Percentiles rank a stretch among this genome's conserved stretches.
phyloP scores from a whole-genome alignment of 2,329 filamentous ascomycete genomes.

The Ascocoryne sarcoides region DNA sequence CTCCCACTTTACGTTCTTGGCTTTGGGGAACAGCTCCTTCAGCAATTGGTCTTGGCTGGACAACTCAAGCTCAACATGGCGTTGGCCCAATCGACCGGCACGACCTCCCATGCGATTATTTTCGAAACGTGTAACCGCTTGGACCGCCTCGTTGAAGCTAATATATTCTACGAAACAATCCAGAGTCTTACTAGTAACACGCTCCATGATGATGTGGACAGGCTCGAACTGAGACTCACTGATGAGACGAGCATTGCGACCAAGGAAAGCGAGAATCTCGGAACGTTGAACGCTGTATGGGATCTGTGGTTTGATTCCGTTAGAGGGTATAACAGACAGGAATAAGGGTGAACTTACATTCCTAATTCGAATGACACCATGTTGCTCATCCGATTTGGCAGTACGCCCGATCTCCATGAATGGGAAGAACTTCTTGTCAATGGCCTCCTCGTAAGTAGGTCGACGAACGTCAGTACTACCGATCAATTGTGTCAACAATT shows the following conservation, averaged over 20 bases:
- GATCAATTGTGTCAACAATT: constrained; percentile 15
- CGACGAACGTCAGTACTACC: constrained; percentile 13
- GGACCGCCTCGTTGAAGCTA: constrained; percentile 43
- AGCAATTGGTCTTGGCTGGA: constrained; percentile 49
- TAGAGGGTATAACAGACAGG: background rate
- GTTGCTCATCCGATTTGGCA: constrained; percentile 18
- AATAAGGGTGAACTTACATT: constrained; percentile 25
- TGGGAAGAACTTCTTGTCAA: constrained; percentile 26
- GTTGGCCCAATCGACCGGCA: constrained; percentile 44
- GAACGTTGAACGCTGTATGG: constrained; percentile 44
- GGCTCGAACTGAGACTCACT: constrained; percentile 44
- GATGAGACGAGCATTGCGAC: constrained; percentile 46
- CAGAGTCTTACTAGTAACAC: constrained; percentile 52
- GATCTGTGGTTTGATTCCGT: constrained; percentile 34
- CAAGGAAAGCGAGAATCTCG: constrained; percentile 51
- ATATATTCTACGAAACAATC: constrained; percentile 53
- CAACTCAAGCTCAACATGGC: constrained; percentile 47
- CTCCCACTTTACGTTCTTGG: constrained; percentile 47
- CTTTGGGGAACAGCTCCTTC: constrained; percentile 52
- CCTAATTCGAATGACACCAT: constrained; percentile 30
- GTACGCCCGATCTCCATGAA: constrained; percentile 29
- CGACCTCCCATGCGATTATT: constrained; percentile 31
- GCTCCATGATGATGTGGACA: constrained; percentile 57
- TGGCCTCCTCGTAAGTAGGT: constrained; percentile 23
- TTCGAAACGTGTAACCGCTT: constrained; percentile 41